phyloP scores from a whole-genome alignment of 78 protist genomes.

The Abeoforma whisleri region DNA sequence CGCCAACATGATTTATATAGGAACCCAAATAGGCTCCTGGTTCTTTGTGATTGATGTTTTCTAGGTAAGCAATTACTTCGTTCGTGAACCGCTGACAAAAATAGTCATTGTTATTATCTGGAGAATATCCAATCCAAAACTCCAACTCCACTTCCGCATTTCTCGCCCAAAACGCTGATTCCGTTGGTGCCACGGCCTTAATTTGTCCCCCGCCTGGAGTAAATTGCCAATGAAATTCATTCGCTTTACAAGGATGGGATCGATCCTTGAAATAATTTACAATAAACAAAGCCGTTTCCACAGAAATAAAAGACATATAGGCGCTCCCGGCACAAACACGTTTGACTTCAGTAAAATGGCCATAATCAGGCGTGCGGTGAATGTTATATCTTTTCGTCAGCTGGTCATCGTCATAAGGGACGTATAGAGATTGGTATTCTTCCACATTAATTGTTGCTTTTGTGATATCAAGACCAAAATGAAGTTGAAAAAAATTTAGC shows the following conservation, averaged over 20 bases:
- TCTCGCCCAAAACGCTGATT: not conserved
- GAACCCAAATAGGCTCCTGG: not conserved
- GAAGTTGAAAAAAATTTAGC: too few relatives aligned
- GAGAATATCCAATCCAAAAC: not conserved
- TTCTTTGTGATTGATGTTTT: too few relatives aligned
- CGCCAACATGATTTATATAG: not conserved
- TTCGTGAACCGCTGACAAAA: not conserved
- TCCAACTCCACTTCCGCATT: not conserved
- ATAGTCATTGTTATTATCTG: not conserved
- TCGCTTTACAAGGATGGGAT: not conserved
- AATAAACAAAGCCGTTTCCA: not conserved
- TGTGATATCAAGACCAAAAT: too few relatives aligned
- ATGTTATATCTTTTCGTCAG: not conserved
- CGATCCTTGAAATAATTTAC: not conserved
- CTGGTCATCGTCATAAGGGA: not conserved
- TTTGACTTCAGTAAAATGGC: too few relatives aligned
- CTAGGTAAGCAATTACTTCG: not conserved
- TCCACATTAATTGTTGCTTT: too few relatives aligned
- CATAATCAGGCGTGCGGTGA: not conserved
- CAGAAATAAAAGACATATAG: not conserved
- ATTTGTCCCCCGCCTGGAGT: not conserved
- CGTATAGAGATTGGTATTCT: not conserved
- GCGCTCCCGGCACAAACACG: not conserved
- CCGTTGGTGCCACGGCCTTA: not conserved
- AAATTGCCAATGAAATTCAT: not conserved